Evolutionary conservation across 1,284 basidiomycete species (phyloP), one percentile per base, ranked within the genome.

Genomic region (Athelia sp.): DNA sequence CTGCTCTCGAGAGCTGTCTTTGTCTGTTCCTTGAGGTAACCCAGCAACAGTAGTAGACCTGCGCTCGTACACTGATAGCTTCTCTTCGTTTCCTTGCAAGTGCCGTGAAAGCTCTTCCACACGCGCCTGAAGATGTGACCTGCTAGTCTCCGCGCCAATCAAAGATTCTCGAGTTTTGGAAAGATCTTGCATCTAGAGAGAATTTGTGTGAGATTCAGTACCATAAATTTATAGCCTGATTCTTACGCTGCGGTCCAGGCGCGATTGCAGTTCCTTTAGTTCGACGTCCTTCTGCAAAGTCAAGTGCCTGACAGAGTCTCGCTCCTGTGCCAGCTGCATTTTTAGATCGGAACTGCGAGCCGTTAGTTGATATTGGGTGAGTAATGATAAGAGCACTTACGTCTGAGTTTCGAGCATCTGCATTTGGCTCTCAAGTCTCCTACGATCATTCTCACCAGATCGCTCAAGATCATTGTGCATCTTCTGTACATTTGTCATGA

Each of bases 391-490:
- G n/a, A n/a, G n/a, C 13, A 73, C 81, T 55, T 60, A 93, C 88
- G 77, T 79, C 59, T 94, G 90, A 24, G 71, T 72, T 63, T 94
- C 90, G 48, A 95, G 69, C 63, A 86, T 76, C 57, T 89, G 82
- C 32, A 94, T 70, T 55, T 93, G 85, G 52, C 74, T 82, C 66
- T 97, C 93, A 26, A 96, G 69, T 15, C 90, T 80, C 19, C 81
- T 73, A 13, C 88, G 78, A 58, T 92, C 88, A 53, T 92, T 93
- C 57, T 85, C 82, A 10, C 85, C 83, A 0, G 87, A 87, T 34
- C 83, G 78, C 61, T 96, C 93, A 14, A 91, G 75, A 60, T 97
- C 93, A 49, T 80, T 81, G 59, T 93, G 90, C 82, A 98, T 93
- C 59, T 81, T 86, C 66, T 93, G 90, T 23, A 95, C 84, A 59